Percentiles rank a stretch among this genome's conserved stretches.
Conservation (phyloP, 352 stramenopile genomes). For the Blastocystis sp. region DNA sequence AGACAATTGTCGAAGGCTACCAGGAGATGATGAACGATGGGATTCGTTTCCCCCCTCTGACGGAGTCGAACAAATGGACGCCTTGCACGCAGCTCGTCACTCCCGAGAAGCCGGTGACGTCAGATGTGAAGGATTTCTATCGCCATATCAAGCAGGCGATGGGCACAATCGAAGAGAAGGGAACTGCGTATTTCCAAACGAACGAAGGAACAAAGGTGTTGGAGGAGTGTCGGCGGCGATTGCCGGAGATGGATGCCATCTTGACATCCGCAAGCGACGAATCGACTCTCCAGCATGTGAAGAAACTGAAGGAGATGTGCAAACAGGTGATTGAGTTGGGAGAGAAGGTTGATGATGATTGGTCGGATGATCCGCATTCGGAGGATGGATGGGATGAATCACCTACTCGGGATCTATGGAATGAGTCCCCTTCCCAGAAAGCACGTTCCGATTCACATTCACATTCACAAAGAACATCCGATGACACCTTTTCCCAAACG, state of each 20-base stretch:
- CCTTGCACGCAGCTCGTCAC: background rate
- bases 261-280: background rate
- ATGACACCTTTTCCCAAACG: no score
- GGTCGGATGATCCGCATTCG: background rate
- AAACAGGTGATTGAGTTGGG: background rate
- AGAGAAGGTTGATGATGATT: background rate
- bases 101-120: no score
- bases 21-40: background rate
- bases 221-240: background rate
- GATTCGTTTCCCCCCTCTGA: background rate
- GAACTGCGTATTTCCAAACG: background rate
- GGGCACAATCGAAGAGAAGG: background rate
- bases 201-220: background rate
- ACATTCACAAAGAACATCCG: no score
- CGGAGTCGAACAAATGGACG: background rate
- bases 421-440: no score
- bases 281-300: background rate
- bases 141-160: background rate
- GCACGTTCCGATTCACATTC: no score
- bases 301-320: background rate
- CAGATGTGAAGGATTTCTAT: slow-evolving; percentile 24
- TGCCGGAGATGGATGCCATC: background rate
- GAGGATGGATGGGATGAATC: background rate
- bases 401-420: background rate
- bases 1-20: background rate